Conservation (phyloP, 2,329 filamentous ascomycete species). For the Fusarium sp. region DNA sequence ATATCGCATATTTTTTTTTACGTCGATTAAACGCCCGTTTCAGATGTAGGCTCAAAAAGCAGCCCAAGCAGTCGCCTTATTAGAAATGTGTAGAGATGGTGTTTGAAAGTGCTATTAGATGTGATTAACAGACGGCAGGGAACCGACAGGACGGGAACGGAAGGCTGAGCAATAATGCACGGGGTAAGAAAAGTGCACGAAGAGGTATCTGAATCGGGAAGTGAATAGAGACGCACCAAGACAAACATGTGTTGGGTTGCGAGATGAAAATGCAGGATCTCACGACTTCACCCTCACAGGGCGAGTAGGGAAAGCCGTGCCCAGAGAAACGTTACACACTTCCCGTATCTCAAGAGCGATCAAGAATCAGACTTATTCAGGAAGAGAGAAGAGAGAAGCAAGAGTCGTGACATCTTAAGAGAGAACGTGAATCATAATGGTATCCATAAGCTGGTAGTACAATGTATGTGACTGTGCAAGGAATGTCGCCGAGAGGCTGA, state of each 20-base stretch:
- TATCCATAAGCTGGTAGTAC: not conserved
- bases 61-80: not conserved
- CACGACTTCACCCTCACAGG: not conserved
- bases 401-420: not conserved
- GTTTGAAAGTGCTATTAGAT: not conserved
- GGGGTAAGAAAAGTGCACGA: not conserved
- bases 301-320: not conserved
- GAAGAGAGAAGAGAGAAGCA: not conserved
- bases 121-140: not conserved
- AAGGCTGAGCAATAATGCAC: not conserved
- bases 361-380: not conserved
- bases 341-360: not conserved
- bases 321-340: conserved; percentile 9
- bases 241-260: not conserved
- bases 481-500: not conserved
- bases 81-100: not conserved
- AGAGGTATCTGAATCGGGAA: not conserved
- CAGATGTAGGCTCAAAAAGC: not conserved
- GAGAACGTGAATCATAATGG: not conserved
- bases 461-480: not conserved
- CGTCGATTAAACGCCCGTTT: not conserved
- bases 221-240: not conserved
- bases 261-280: not conserved
- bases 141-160: not conserved
- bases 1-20: not conserved